Base-by-base conservation (phyloP, 2,329 filamentous ascomycete species). In the Lecanicillium sp. region DNA sequence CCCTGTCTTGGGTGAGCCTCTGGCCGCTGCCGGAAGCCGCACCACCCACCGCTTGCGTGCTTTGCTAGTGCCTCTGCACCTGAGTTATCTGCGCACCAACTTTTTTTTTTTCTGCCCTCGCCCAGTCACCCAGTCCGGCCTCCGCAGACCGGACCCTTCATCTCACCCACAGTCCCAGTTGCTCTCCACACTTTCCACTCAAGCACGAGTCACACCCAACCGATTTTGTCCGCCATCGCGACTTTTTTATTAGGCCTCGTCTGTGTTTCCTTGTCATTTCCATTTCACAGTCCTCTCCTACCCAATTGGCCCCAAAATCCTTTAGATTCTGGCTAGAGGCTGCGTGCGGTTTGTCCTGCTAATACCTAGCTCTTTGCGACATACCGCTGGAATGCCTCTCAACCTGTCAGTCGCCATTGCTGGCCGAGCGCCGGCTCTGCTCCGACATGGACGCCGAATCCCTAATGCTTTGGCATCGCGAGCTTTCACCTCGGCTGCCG, bases 371-470 rank as follows among this genome's bases (percentile, higher is more conserved):
- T 17, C 16, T 36, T 8, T 18, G 30, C 30, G 16, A 16, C 30
- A 12, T 5, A 35, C 33, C 49, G 46, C 50, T 45, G 45, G 51
- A 47, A 64, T 64, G 63, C 60, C 59, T 54, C 55, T 58, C 50
- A 56, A 58, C 51, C 57, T 63, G 52, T 55, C 58, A 42, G 49
- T 55, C 49, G 54, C 57, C 46, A 57, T 77, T 59, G 72, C 73
- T 52, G 71, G 72, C 54, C 70, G 73, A 55, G 71, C 73, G 53
- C 73, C 74, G 59, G 65, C 70, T 51, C 57, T 76, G 54, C 66
- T 78, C 59, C 71, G 73, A 57, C 67, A 71, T 58, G 66, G 66
- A 52, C 65, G 68, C 51, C 68, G 69, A 48, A 49, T 73, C 35
- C 67, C 71, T 40, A 53, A 63, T 47, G 54, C 59, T 46, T 58